These are phyloP conservation scores for Populus euphratica DNA, from an alignment of 345 rosid genomes.

Conservation along the genomic window DNA sequence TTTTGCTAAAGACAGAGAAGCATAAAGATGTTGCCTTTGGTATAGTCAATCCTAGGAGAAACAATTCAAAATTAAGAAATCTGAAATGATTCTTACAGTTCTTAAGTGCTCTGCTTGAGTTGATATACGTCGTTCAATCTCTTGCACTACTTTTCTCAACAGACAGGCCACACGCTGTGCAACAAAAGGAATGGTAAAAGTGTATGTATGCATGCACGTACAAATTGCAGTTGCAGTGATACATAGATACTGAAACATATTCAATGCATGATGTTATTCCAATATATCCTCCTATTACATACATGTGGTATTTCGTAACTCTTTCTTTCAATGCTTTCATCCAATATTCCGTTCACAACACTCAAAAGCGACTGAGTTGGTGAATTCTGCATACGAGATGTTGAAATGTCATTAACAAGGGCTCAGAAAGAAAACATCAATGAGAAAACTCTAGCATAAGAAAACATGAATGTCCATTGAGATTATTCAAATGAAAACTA, in stretches of 20 bases:
- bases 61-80: not conserved
- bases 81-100: slow-evolving; percentile 49
- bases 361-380: slow-evolving; percentile 90
- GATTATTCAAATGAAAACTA: slow-evolving; percentile 11
- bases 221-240: not conserved
- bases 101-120: slow-evolving; percentile 93
- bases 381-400: slow-evolving; percentile 59
- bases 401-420: slow-evolving; percentile 16
- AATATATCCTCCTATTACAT: slow-evolving; percentile 17
- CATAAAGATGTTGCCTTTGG: slow-evolving; percentile 5
- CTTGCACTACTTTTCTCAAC: slow-evolving; percentile 81
- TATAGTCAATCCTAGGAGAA: slow-evolving; percentile 8
- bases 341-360: slow-evolving; percentile 83
- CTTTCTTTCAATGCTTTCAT: slow-evolving; percentile 81
- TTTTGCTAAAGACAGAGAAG: slow-evolving; percentile 64
- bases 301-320: slow-evolving; percentile 83
- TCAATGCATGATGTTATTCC: not conserved
- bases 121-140: slow-evolving; percentile 92
- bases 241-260: not conserved
- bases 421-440: not conserved
- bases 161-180: slow-evolving; percentile 81
- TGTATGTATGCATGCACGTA: not conserved
- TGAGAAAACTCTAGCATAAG: not conserved
- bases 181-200: slow-evolving; percentile 17
- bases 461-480: not conserved